Evolutionary conservation across 768 basidiomycete species (phyloP), one percentile per base, ranked within the genome.

Genomic region (Floccularia luteovirens): DNA sequence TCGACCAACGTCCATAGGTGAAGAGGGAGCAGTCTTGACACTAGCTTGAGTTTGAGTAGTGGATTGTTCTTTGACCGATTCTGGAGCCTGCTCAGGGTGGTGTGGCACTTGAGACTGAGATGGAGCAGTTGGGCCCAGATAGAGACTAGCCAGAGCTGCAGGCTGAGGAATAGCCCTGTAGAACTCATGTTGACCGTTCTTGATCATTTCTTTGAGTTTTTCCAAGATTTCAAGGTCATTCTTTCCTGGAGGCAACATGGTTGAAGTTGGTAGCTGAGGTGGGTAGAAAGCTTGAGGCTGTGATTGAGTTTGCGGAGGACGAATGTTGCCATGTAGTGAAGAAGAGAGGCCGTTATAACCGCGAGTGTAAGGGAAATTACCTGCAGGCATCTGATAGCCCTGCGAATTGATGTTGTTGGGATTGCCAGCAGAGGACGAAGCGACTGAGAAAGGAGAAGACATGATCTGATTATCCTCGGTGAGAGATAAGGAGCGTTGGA

Each of bases 221-320:
- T 87, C 77, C 43, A 89, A 70, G 23, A 79, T 70, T 55, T 86
- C 81, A 45, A 88, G 71, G 60, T 87, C 86, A 53, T 66, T 70
- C 50, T 75, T 67, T 5, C 79, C 82, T 16, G 73, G 67, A 2
- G 75, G 71, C 0, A 71, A 52, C n/a, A 51, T 49, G 12, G 48
- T 54, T 2, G 38, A 35, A 34, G 39, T 11, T 24, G 42, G 41
- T 16, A 38, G 41, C 19, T 38, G 48, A 25, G 48, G 39, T 42
- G 49, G 32, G 41, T 42, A 51, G 47, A 43, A 61, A 39, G 56
- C 42, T 40, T 52, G 49, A 25, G 48, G 47, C 17, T 40, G 56
- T 56, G 17, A 54, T 49, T 39, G 49, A 27, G 45, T 54, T 53
- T 51, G 53, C 17, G 54, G 56, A 33, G 49, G 58, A n/a, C 59